A percentile compares a stretch with the other conserved stretches of the same genome.
These are phyloP conservation scores for Colletotrichum tanaceti DNA, from an alignment of 2,329 filamentous ascomycete genomes.

Conservation along the genomic window DNA sequence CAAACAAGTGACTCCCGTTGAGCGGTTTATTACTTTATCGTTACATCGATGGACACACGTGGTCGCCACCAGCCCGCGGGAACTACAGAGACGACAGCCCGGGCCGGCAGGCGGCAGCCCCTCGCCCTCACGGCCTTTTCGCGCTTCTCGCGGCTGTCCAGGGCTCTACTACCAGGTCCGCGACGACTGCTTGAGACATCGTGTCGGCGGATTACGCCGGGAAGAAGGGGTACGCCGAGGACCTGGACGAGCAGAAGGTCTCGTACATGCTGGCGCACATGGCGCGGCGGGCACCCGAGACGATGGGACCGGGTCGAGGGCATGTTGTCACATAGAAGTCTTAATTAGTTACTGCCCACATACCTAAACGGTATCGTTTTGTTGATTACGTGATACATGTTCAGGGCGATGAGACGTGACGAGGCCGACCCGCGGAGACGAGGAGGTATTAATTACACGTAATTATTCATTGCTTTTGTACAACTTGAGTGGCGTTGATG, in stretches of 20 bases:
- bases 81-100: not conserved
- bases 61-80: not conserved
- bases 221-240: slow-evolving; percentile 94
- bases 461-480: too few relatives aligned
- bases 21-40: too few relatives aligned
- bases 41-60: too few relatives aligned
- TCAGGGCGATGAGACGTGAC: not conserved
- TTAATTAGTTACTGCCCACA: too few relatives aligned
- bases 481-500: too few relatives aligned
- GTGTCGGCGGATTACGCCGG: slow-evolving; percentile 77
- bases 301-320: slow-evolving; percentile 8
- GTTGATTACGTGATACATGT: too few relatives aligned
- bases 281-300: not conserved
- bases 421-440: not conserved
- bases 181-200: slow-evolving; percentile 93
- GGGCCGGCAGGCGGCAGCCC: not conserved
- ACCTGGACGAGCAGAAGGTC: slow-evolving; percentile 96
- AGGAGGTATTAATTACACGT: too few relatives aligned
- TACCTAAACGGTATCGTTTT: too few relatives aligned
- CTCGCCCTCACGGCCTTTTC: not conserved
- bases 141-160: not conserved
- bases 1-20: too few relatives aligned
- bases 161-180: slow-evolving; percentile 90
- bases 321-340: too few relatives aligned
- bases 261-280: slow-evolving; percentile 53